Evolutionary conservation across 352 stramenopile species (phyloP).

Genomic region (Phytophthora podocarpi): DNA sequence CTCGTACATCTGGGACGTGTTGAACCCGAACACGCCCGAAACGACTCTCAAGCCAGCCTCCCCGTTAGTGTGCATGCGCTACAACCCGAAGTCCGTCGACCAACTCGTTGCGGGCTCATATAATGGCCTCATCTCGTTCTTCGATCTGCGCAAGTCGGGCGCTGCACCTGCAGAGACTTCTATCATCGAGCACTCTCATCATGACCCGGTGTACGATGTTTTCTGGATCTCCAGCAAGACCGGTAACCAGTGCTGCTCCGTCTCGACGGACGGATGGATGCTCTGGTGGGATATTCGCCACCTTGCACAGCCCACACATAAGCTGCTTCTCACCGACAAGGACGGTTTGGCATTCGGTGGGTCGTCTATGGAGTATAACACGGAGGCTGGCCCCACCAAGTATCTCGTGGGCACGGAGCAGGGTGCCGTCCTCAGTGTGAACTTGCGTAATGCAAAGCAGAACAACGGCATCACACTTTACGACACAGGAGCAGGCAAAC

Average conservation of each 20-base stretch:
- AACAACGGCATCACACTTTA: slow-evolving; percentile 98
- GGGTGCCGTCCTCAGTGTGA: slow-evolving; percentile 95
- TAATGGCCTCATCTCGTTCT: slow-evolving; percentile 97
- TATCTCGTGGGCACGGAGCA: slow-evolving; percentile 98
- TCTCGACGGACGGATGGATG: slow-evolving; percentile 96
- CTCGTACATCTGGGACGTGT: slow-evolving; percentile 97
- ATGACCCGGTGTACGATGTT: slow-evolving; percentile 97
- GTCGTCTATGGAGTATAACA: slow-evolving; percentile 97
- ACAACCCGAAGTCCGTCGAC: slow-evolving; percentile 97
- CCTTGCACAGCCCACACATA: slow-evolving; percentile 83
- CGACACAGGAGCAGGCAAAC: slow-evolving; percentile 93
- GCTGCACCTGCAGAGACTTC: slow-evolving; percentile 90
- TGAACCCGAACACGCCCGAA: slow-evolving; percentile 97
- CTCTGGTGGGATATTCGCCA: slow-evolving; percentile 92
- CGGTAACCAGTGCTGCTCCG: slow-evolving; percentile 95
- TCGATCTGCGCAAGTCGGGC: slow-evolving; percentile 94
- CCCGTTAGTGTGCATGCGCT: slow-evolving; percentile 93
- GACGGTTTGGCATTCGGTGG: slow-evolving; percentile 91
- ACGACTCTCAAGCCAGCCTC: slow-evolving; percentile 90
- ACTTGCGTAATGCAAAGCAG: slow-evolving; percentile 95
- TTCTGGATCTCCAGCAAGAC: slow-evolving; percentile 97
- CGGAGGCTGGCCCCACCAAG: slow-evolving; percentile 95
- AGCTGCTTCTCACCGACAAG: slow-evolving; percentile 76
- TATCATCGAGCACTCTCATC: slow-evolving; percentile 97
- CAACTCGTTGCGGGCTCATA: slow-evolving; percentile 96